Percentiles rank a stretch among this genome's conserved stretches.
These are phyloP conservation scores for Trebouxia sp. DNA, from an alignment of 139 green algal species.

Conservation along the genomic window DNA sequence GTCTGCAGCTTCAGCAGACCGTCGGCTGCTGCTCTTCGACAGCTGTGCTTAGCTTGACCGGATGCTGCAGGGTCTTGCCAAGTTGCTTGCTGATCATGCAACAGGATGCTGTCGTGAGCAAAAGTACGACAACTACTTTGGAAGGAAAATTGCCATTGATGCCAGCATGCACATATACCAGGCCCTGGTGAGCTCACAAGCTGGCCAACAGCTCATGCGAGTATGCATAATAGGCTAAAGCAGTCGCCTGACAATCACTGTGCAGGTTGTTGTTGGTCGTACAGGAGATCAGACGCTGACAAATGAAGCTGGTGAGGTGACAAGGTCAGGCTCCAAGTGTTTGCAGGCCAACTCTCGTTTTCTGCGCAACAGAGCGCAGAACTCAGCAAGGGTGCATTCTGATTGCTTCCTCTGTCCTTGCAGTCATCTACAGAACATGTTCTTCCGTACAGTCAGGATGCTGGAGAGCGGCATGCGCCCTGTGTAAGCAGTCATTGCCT, in stretches of 20 bases:
- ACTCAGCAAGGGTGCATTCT: neutral
- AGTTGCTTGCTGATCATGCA: conserved; percentile 91
- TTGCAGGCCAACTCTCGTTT: neutral
- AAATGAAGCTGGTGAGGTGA: conserved; percentile 93
- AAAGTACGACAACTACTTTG: conserved; percentile 98
- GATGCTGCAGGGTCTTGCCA: conserved; percentile 82
- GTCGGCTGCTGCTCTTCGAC: no score
- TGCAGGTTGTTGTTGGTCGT: conserved; percentile 80
- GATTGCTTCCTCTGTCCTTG: neutral
- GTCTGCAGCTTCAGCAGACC: no score
- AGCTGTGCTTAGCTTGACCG: neutral
- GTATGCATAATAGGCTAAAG: no score
- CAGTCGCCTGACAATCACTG: no score
- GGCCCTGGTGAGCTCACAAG: conserved; percentile 79
- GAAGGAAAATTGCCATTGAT: conserved; percentile 95
- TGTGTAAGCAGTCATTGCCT: conserved; percentile 62
- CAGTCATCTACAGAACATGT: conserved; percentile 93
- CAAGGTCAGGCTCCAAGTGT: conserved; percentile 66
- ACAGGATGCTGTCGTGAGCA: conserved; percentile 77
- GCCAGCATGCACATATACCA: conserved; percentile 99
- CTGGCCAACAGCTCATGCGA: no score
- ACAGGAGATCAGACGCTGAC: conserved; percentile 85
- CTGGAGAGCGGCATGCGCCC: conserved; percentile 95
- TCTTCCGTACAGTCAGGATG: conserved; percentile 93
- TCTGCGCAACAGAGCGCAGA: no score